Percentiles rank a stretch among this genome's conserved stretches.
Conservation (phyloP, 225 moss, liverwort and hornwort species). For the Sphagnum tenellum region DNA sequence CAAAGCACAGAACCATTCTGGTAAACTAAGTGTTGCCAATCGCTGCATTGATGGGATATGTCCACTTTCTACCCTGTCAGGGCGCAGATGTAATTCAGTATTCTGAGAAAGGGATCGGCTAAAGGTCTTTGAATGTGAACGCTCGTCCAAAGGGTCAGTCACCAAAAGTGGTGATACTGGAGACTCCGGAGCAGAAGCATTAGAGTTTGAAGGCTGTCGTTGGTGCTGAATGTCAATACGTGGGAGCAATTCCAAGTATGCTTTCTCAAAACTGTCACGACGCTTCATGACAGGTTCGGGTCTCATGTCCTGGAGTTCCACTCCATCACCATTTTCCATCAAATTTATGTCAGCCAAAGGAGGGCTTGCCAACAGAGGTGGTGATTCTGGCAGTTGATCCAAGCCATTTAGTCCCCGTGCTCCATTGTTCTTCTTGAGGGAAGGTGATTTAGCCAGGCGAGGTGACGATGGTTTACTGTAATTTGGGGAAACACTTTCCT, state of each 20-base stretch:
- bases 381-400: conserved; percentile 49
- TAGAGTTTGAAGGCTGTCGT: conserved; percentile 44
- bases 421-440: conserved; percentile 49
- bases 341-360: conserved; percentile 32
- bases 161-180: conserved; percentile 70
- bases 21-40: conserved; percentile 55
- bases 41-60: conserved; percentile 36
- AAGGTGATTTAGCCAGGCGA: conserved; percentile 47
- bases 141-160: conserved; percentile 50
- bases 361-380: conserved; percentile 53
- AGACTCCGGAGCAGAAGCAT: conserved; percentile 68
- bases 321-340: conserved; percentile 7
- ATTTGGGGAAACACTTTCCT: conserved; percentile 14
- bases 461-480: conserved; percentile 36
- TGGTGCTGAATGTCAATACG: conserved; percentile 32
- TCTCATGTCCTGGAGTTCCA: conserved; percentile 10
- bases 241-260: conserved; percentile 9
- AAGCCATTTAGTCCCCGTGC: conserved; percentile 40
- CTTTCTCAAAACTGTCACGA: conserved; percentile 32
- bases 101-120: conserved; percentile 54
- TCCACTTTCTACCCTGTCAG: conserved; percentile 14
- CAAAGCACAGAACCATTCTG: conserved; percentile 81
- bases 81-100: conserved; percentile 28
- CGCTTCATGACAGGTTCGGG: conserved; percentile 13
- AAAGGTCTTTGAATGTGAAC: conserved; percentile 76